phyloP scores from a whole-genome alignment of 1,284 basidiomycete genomes.

The Sanghuangporus weigelae region DNA sequence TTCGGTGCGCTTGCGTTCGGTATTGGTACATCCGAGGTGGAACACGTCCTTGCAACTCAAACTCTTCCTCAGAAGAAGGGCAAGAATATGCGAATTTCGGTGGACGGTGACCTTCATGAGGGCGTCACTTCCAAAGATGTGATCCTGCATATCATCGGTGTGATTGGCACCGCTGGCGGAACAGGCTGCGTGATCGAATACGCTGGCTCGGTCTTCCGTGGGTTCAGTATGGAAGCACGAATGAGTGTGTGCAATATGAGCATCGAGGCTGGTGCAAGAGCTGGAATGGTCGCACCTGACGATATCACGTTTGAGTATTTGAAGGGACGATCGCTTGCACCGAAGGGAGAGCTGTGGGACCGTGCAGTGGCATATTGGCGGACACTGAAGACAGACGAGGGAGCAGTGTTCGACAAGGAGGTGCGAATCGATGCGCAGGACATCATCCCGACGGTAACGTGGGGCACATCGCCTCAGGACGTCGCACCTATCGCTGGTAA shows the following conservation, averaged over 20 bases:
- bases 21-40: constrained; percentile 95
- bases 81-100: constrained; percentile 94
- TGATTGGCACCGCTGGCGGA: constrained; percentile 92
- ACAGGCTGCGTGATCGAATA: constrained; percentile 94
- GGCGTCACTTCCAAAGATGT: constrained; percentile 96
- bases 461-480: constrained; percentile 96
- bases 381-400: constrained; percentile 80
- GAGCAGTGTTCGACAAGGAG: constrained; percentile 87
- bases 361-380: constrained; percentile 87
- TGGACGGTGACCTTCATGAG: constrained; percentile 81
- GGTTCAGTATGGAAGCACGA: constrained; percentile 91
- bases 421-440: constrained; percentile 84
- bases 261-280: constrained; percentile 93
- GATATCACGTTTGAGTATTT: constrained; percentile 79
- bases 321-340: constrained; percentile 78
- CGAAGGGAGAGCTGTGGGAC: constrained; percentile 89
- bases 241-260: constrained; percentile 99
- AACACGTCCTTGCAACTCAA: constrained; percentile 96
- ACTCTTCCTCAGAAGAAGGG: constrained; percentile 88
- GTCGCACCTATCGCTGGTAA: constrained; percentile 82
- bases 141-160: constrained; percentile 90
- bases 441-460: constrained; percentile 92
- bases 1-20: constrained; percentile 96
- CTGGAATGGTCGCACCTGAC: constrained; percentile 94
- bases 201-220: constrained; percentile 86